These are phyloP conservation scores for Endotrypanum monterogeii DNA, from an alignment of 208 protist genomes.

Conservation along the genomic window DNA sequence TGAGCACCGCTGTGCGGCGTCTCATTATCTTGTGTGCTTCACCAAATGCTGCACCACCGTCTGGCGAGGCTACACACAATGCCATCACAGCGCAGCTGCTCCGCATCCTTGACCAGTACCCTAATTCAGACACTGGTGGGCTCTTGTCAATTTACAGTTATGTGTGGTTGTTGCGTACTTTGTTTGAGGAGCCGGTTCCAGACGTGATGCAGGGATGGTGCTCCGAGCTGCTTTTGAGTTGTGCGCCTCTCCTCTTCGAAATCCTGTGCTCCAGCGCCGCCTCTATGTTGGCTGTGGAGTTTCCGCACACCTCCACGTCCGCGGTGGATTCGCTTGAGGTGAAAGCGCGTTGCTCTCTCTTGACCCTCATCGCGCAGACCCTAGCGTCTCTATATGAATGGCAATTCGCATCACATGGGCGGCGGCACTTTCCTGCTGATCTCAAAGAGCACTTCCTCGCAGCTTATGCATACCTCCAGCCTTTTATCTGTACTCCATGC, in stretches of 20 bases:
- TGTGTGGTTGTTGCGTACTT: conserved; percentile 16
- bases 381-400: conserved; percentile 23
- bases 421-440: conserved; percentile 15
- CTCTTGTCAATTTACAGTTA: conserved; percentile 13
- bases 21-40: conserved; percentile 10
- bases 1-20: conserved; percentile 13
- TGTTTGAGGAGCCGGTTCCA: conserved; percentile 23
- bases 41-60: neutral
- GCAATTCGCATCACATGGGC: conserved; percentile 14
- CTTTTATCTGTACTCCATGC: conserved; percentile 13
- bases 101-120: conserved; percentile 5
- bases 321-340: neutral
- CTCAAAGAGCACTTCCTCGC: conserved; percentile 21
- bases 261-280: conserved; percentile 9
- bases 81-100: conserved; percentile 14
- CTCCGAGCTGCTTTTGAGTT: conserved; percentile 19
- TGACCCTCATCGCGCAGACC: conserved; percentile 15
- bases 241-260: conserved; percentile 16
- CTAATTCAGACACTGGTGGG: neutral
- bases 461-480: conserved; percentile 14
- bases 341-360: conserved; percentile 6
- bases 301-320: neutral
- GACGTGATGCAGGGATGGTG: conserved; percentile 16
- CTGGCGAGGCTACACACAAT: neutral
- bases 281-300: neutral